phyloP scores from a whole-genome alignment of 2,329 filamentous ascomycete species.

The Penicillium sp. region DNA sequence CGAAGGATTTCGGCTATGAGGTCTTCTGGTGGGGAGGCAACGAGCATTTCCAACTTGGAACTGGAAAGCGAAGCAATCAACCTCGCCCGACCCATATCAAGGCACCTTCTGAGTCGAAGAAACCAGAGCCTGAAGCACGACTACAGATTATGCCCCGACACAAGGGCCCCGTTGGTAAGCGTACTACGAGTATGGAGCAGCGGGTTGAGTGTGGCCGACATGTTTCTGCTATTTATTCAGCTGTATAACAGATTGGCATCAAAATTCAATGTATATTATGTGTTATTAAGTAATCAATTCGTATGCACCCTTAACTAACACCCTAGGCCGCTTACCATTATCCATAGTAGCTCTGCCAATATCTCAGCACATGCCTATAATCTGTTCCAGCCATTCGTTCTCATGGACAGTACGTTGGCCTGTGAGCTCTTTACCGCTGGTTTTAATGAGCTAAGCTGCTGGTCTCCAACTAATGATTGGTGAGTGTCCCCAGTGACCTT shows the following conservation, averaged over 20 bases:
- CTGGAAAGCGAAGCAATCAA: constrained; percentile 81
- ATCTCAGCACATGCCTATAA: no score
- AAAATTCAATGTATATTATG: constrained; percentile 19
- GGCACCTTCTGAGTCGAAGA: constrained; percentile 66
- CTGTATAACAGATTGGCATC: constrained; percentile 38
- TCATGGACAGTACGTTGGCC: no score
- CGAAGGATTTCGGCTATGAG: constrained; percentile 81
- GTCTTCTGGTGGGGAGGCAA: constrained; percentile 94
- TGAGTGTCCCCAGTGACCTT: no score
- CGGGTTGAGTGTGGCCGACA: constrained; percentile 82
- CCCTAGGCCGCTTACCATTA: no score
- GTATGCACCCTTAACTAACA: no score
- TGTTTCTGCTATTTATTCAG: constrained; percentile 81
- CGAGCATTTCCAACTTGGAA: constrained; percentile 90
- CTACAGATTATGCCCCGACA: constrained; percentile 79
- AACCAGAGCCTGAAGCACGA: constrained; percentile 65
- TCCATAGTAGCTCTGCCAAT: no score
- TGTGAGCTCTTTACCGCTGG: no score
- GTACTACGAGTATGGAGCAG: constrained; percentile 78
- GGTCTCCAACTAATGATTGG: no score
- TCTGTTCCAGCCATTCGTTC: no score
- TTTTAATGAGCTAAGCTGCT: no score
- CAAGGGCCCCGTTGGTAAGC: constrained; percentile 67
- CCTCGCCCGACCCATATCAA: constrained; percentile 75
- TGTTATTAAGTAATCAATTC: not conserved